Percentiles rank a stretch among this genome's conserved stretches.
Evolutionary conservation across 2,329 filamentous ascomycete species (phyloP).

Genomic region (Teratosphaeriaceae sp.): DNA sequence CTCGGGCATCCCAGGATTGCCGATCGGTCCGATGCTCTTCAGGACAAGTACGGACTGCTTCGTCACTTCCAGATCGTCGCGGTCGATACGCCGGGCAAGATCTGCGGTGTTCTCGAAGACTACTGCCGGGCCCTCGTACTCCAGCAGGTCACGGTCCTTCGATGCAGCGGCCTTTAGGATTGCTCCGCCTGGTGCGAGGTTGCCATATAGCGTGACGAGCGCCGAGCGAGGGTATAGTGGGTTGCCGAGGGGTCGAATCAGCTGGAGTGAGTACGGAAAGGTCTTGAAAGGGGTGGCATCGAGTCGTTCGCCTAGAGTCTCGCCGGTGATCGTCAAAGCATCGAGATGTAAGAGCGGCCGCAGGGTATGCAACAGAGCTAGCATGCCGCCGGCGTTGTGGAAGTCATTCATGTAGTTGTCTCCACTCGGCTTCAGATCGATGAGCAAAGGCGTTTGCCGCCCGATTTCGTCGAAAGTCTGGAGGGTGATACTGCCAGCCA

Average conservation of each 20-base stretch:
- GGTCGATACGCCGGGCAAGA: slow-evolving; percentile 41
- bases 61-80: slow-evolving; percentile 37
- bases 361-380: slow-evolving; percentile 41
- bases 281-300: slow-evolving; percentile 37
- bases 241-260: slow-evolving; percentile 39
- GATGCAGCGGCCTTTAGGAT: slow-evolving; percentile 47
- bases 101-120: slow-evolving; percentile 45
- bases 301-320: slow-evolving; percentile 42
- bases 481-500: slow-evolving; percentile 41
- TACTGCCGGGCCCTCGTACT: slow-evolving; percentile 40
- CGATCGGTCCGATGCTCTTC: slow-evolving; percentile 45
- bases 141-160: slow-evolving; percentile 40
- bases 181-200: slow-evolving; percentile 43
- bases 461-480: slow-evolving; percentile 45
- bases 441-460: slow-evolving; percentile 39
- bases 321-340: slow-evolving; percentile 41
- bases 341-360: slow-evolving; percentile 41
- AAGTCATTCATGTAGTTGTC: slow-evolving; percentile 52
- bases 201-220: slow-evolving; percentile 41
- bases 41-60: slow-evolving; percentile 42
- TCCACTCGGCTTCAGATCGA: slow-evolving; percentile 49
- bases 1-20: slow-evolving; percentile 49
- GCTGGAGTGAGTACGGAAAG: slow-evolving; percentile 35
- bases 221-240: slow-evolving; percentile 42
- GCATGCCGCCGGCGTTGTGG: slow-evolving; percentile 48